Percentiles rank a stretch among this genome's conserved stretches.
Conservation (phyloP, 495 filamentous ascomycete genomes). For the Penicillium pancosmium region DNA sequence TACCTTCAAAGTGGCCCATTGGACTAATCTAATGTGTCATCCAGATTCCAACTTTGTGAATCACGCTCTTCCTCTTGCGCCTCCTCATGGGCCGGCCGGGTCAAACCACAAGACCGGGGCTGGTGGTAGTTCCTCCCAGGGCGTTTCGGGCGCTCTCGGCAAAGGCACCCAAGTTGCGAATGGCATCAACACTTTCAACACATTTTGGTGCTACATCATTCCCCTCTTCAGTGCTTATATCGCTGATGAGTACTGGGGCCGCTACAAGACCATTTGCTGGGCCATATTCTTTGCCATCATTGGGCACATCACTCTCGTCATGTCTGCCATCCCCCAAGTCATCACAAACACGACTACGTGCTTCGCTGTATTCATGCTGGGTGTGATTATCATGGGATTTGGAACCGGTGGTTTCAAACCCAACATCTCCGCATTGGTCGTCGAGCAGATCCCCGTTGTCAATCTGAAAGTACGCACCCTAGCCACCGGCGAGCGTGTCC, state of each 20-base stretch:
- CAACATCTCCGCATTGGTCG: constrained; percentile 64
- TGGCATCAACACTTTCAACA: constrained; percentile 52
- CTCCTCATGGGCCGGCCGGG: constrained; percentile 22
- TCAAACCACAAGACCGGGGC: constrained; percentile 28
- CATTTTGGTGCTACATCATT: constrained; percentile 73
- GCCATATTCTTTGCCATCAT: constrained; percentile 61
- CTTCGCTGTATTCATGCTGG: constrained; percentile 59
- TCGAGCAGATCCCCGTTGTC: constrained; percentile 50
- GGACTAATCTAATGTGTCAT: not conserved
- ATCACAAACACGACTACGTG: constrained; percentile 56
- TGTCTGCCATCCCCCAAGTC: constrained; percentile 63
- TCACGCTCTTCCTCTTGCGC: constrained; percentile 22
- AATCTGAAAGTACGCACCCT: constrained; percentile 32
- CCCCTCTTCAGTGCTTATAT: constrained; percentile 71
- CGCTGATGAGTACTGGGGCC: constrained; percentile 72
- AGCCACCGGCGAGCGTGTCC: constrained; percentile 60
- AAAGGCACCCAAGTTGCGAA: constrained; percentile 23
- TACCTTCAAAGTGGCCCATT: not conserved
- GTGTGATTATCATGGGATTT: constrained; percentile 58
- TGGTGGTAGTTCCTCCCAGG: constrained; percentile 21
- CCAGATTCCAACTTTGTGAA: constrained; percentile 29
- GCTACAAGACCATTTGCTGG: constrained; percentile 68
- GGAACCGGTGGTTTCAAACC: constrained; percentile 62
- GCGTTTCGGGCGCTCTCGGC: constrained; percentile 29
- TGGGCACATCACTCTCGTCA: constrained; percentile 67